phyloP scores from a whole-genome alignment of 805 yeast species.

The Kazachstania viticola region DNA sequence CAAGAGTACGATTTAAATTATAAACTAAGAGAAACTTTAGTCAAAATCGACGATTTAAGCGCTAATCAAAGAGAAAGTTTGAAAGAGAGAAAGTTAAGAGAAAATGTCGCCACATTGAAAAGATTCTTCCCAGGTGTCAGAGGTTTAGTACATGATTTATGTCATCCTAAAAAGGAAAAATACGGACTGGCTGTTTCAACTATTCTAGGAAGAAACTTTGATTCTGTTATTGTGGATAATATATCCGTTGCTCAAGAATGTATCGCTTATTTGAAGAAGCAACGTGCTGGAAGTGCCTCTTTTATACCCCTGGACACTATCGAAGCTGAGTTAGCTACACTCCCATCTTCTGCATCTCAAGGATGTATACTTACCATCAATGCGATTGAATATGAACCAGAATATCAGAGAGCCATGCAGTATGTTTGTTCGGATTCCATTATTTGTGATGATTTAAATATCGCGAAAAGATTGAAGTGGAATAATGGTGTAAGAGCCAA shows the following conservation, averaged over 20 bases:
- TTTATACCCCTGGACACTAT: constrained; percentile 84
- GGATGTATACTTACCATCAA: constrained; percentile 45
- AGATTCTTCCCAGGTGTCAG: constrained; percentile 75
- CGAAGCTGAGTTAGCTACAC: constrained; percentile 48
- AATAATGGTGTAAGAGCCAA: constrained; percentile 43
- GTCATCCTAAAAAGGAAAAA: constrained; percentile 62
- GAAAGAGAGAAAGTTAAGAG: constrained; percentile 58
- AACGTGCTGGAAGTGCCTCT: constrained; percentile 73
- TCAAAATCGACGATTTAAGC: constrained; percentile 56
- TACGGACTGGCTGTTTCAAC: constrained; percentile 68
- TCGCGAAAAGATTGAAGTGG: constrained; percentile 71
- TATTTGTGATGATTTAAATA: constrained; percentile 56
- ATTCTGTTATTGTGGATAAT: constrained; percentile 74
- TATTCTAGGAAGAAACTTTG: constrained; percentile 65
- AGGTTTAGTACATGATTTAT: constrained; percentile 71
- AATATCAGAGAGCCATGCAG: constrained; percentile 64
- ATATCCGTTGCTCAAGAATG: constrained; percentile 60
- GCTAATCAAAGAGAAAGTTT: constrained; percentile 69
- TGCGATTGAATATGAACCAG: constrained; percentile 55
- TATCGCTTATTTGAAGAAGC: constrained; percentile 69
- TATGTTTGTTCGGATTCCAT: constrained; percentile 72
- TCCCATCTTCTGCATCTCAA: constrained; percentile 11
- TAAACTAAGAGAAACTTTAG: constrained; percentile 46
- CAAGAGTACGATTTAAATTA: constrained; percentile 54
- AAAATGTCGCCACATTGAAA: constrained; percentile 56